phyloP scores from a whole-genome alignment of 2,329 filamentous ascomycete species.

The Rhynchosporium agropyri region DNA sequence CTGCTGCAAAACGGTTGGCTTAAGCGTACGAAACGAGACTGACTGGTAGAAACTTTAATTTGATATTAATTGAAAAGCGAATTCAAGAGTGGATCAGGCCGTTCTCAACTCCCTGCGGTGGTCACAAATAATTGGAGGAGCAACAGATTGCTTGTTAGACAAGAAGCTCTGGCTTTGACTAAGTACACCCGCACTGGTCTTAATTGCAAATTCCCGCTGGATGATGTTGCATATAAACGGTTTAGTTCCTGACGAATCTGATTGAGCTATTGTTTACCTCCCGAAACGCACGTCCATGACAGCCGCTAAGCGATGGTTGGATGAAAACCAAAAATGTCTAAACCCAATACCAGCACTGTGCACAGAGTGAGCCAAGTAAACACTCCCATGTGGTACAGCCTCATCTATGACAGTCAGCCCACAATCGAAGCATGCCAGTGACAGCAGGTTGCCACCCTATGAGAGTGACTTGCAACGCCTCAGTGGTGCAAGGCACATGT shows the following conservation, averaged over 20 bases:
- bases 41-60: no score
- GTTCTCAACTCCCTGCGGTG: no score
- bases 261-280: constrained; percentile 1
- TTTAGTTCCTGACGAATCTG: background rate
- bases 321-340: background rate
- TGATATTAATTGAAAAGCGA: no score
- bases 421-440: constrained; percentile 7
- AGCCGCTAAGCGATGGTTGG: constrained; percentile 15
- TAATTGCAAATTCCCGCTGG: no score
- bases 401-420: constrained; percentile 2
- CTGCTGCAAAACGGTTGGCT: no score
- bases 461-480: constrained; percentile 10
- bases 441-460: background rate
- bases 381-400: constrained; percentile 6
- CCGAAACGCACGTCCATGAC: constrained; percentile 6
- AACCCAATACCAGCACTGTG: constrained; percentile 11
- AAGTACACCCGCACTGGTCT: no score
- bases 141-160: no score
- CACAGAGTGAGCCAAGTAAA: background rate
- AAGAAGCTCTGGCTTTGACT: no score
- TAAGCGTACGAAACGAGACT: no score
- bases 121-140: no score
- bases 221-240: background rate
- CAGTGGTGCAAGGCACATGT: constrained; percentile 1
- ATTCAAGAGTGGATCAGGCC: no score